phyloP scores from a whole-genome alignment of 345 rosid species.

The Arabis alpina region DNA sequence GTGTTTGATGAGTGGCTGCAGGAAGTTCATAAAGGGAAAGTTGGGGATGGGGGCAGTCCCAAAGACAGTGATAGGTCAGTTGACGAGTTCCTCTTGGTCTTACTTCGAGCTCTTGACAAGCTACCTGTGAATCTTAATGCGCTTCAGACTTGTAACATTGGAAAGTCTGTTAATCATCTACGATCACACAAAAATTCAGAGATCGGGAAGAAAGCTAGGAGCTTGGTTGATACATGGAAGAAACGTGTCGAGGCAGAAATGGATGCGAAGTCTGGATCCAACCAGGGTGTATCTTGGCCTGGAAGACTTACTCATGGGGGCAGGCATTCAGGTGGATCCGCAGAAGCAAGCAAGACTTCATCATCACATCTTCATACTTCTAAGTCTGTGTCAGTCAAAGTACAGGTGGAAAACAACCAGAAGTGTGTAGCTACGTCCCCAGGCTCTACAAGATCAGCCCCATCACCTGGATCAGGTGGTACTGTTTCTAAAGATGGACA shows the following conservation, averaged over 20 bases:
- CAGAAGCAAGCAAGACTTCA: slow-evolving; percentile 69
- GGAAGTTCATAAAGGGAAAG: slow-evolving; percentile 87
- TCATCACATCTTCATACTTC: slow-evolving; percentile 60
- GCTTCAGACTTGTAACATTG: slow-evolving; percentile 83
- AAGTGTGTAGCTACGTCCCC: slow-evolving; percentile 65
- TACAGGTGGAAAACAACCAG: slow-evolving; percentile 53
- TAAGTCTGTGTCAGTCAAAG: slow-evolving; percentile 61
- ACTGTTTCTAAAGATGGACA: slow-evolving; percentile 61
- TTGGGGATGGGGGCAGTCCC: slow-evolving; percentile 65
- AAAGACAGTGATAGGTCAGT: slow-evolving; percentile 68
- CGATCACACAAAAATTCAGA: slow-evolving; percentile 79
- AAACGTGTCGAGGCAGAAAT: slow-evolving; percentile 94
- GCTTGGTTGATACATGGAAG: slow-evolving; percentile 96
- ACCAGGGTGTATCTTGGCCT: slow-evolving; percentile 67
- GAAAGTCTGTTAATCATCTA: slow-evolving; percentile 88
- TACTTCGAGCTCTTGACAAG: slow-evolving; percentile 89
- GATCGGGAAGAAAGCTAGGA: slow-evolving; percentile 87
- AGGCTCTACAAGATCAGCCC: slow-evolving; percentile 55
- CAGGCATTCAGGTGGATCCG: slow-evolving; percentile 58
- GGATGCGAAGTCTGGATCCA: slow-evolving; percentile 77
- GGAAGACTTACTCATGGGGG: slow-evolving; percentile 68
- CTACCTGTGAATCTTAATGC: slow-evolving; percentile 92
- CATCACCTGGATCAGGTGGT: slow-evolving; percentile 53
- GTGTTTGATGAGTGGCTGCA: slow-evolving; percentile 97
- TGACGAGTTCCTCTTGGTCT: slow-evolving; percentile 73